phyloP scores from a whole-genome alignment of 306 rosid species.

The Casuarina glauca region DNA sequence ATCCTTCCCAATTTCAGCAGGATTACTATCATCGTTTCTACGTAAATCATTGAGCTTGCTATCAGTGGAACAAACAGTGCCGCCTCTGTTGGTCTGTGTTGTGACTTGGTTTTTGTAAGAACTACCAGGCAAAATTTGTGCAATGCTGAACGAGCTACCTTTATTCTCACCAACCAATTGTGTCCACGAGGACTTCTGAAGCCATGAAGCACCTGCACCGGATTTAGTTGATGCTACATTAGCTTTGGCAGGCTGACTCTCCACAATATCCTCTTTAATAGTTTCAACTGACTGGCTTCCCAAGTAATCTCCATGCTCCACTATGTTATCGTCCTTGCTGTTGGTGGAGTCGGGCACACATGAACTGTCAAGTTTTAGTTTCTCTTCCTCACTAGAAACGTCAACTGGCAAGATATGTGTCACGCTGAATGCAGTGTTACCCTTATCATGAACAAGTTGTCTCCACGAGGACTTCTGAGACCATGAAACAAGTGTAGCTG shows the following conservation, averaged over 20 bases:
- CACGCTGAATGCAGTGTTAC: slow-evolving; percentile 47
- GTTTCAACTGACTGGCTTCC: slow-evolving; percentile 5
- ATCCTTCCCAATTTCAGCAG: slow-evolving; percentile 16
- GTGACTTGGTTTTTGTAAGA: slow-evolving; percentile 36
- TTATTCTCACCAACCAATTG: slow-evolving; percentile 50
- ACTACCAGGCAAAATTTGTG: slow-evolving; percentile 48
- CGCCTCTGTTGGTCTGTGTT: slow-evolving; percentile 20
- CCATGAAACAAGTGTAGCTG: slow-evolving; percentile 46
- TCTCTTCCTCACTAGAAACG: slow-evolving; percentile 27
- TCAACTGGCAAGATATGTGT: slow-evolving; percentile 42
- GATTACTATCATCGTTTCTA: slow-evolving; percentile 23
- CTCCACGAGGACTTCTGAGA: slow-evolving; percentile 82
- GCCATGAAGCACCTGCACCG: slow-evolving; percentile 76
- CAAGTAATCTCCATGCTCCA: slow-evolving; percentile 11
- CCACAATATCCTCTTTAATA: slow-evolving; percentile 14
- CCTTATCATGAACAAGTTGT: slow-evolving; percentile 55
- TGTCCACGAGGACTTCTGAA: slow-evolving; percentile 76
- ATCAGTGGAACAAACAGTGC: slow-evolving; percentile 29
- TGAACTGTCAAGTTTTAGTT: slow-evolving; percentile 23
- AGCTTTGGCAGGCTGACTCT: slow-evolving; percentile 38
- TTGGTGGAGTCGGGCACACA: slow-evolving; percentile 21
- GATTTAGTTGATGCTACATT: slow-evolving; percentile 32
- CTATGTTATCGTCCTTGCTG: slow-evolving; percentile 22
- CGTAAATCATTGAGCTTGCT: slow-evolving; percentile 24
- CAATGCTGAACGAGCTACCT: slow-evolving; percentile 59